Percentiles rank a stretch among this genome's conserved stretches.
phyloP scores from a whole-genome alignment of 495 filamentous ascomycete species.

The Tetracladium setigerum region DNA sequence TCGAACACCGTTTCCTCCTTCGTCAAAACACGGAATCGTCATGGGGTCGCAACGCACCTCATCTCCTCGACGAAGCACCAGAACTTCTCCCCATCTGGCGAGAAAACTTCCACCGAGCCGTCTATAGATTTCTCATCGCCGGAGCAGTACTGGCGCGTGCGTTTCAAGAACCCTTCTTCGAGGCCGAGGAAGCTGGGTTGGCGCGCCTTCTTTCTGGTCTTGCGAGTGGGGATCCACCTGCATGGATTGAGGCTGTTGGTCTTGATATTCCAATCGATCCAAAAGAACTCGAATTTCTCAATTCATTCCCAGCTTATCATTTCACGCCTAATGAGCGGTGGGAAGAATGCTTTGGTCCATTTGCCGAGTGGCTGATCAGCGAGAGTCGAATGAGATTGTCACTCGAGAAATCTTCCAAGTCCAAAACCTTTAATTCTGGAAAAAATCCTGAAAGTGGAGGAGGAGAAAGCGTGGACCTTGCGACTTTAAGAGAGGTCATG shows the following conservation, averaged over 20 bases:
- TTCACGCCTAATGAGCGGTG: neutral
- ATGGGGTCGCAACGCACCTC: too few species aligned
- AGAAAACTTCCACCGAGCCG: conserved; percentile 6
- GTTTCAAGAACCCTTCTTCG: conserved; percentile 1
- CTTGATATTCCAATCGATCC: neutral
- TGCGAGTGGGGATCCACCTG: neutral
- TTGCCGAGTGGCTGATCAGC: conserved; percentile 3
- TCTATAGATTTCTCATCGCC: conserved; percentile 6
- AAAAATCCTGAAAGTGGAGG: too few species aligned
- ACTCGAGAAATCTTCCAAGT: too few species aligned
- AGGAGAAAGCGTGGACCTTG: too few species aligned
- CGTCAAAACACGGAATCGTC: too few species aligned
- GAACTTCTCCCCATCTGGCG: neutral
- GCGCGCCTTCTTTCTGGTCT: neutral
- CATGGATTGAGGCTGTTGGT: neutral
- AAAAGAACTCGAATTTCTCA: conserved; percentile 4
- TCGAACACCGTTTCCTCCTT: conserved; percentile 1
- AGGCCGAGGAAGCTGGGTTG: conserved; percentile 2
- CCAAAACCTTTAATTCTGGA: too few species aligned
- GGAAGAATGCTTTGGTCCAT: conserved; percentile 5
- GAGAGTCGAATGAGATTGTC: conserved; percentile 1
- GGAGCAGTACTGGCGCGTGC: conserved; percentile 5
- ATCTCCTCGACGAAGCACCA: too few species aligned
- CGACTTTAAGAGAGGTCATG: too few species aligned
- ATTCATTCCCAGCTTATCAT: conserved; percentile 4